A percentile compares a stretch with the other conserved stretches of the same genome.
Evolutionary conservation across 495 filamentous ascomycete species (phyloP).

Genomic region (Neurospora sp.): DNA sequence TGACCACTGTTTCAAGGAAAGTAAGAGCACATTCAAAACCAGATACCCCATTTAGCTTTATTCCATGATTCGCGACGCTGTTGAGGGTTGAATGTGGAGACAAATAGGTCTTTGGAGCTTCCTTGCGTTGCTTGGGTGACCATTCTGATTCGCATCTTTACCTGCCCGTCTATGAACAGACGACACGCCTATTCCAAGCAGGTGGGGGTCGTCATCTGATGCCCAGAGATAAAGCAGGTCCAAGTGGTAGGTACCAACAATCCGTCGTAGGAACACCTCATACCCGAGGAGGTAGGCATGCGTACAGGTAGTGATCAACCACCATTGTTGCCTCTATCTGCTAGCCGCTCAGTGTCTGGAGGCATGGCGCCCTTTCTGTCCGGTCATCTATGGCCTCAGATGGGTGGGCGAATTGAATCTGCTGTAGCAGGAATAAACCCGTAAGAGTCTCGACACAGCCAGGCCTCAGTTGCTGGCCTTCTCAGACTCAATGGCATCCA

Average conservation of each 20-base stretch:
- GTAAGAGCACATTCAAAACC: background rate
- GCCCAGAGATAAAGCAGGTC: background rate
- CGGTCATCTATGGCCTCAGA: background rate
- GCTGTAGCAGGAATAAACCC: background rate
- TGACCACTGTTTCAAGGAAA: background rate
- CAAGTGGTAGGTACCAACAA: background rate
- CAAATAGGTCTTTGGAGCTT: background rate
- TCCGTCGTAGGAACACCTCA: background rate
- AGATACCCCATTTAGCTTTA: background rate
- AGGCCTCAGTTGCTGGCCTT: background rate
- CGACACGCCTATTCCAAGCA: background rate
- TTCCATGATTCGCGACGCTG: background rate
- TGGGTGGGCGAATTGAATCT: background rate
- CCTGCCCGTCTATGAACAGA: background rate
- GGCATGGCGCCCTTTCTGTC: background rate
- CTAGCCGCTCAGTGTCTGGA: background rate
- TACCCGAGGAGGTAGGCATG: background rate
- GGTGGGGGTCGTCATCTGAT: background rate
- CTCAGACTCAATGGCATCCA: conserved; percentile 53
- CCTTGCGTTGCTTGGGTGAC: background rate
- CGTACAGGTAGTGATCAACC: background rate
- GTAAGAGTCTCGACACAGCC: background rate
- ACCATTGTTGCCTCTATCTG: background rate
- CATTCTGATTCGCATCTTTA: background rate
- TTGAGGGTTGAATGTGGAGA: background rate